phyloP scores from a whole-genome alignment of 805 yeast genomes.

The Candida ipomoeae region DNA sequence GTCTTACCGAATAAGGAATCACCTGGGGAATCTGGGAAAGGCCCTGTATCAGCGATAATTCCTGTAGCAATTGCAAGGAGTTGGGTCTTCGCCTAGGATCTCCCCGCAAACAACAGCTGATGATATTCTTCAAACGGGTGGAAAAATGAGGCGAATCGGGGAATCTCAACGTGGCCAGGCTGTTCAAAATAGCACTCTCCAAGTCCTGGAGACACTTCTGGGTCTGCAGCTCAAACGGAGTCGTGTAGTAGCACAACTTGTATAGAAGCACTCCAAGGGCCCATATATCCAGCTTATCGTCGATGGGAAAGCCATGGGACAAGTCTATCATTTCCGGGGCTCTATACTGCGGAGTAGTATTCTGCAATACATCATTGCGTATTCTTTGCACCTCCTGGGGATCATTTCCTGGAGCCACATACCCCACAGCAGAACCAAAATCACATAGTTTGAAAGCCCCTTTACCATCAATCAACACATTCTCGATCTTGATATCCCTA shows the following conservation, averaged over 20 bases:
- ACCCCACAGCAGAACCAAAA: conserved; percentile 74
- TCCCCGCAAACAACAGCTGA: conserved; percentile 55
- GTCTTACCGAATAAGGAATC: conserved; percentile 35
- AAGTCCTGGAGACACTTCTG: conserved; percentile 35
- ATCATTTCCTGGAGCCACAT: conserved; percentile 57
- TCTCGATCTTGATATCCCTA: conserved; percentile 79
- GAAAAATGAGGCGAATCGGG: conserved; percentile 48
- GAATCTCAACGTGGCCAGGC: conserved; percentile 43
- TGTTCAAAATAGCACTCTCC: conserved; percentile 60
- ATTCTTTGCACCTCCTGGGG: conserved; percentile 56
- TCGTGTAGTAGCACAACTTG: conserved; percentile 74
- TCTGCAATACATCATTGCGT: conserved; percentile 67
- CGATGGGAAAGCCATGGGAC: conserved; percentile 62
- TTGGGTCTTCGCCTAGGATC: conserved; percentile 74
- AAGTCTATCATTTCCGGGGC: conserved; percentile 83
- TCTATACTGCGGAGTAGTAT: conserved; percentile 82
- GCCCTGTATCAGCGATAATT: conserved; percentile 59
- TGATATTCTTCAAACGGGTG: conserved; percentile 58
- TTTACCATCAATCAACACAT: conserved; percentile 59
- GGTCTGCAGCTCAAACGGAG: conserved; percentile 66
- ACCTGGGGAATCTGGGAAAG: conserved; percentile 37
- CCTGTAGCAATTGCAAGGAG: conserved; percentile 65
- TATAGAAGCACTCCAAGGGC: conserved; percentile 76
- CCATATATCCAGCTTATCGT: conserved; percentile 84
- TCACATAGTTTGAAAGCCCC: conserved; percentile 70